These are phyloP conservation scores for Cicer arietinum DNA, from an alignment of 306 rosid genomes.

Conservation along the genomic window DNA sequence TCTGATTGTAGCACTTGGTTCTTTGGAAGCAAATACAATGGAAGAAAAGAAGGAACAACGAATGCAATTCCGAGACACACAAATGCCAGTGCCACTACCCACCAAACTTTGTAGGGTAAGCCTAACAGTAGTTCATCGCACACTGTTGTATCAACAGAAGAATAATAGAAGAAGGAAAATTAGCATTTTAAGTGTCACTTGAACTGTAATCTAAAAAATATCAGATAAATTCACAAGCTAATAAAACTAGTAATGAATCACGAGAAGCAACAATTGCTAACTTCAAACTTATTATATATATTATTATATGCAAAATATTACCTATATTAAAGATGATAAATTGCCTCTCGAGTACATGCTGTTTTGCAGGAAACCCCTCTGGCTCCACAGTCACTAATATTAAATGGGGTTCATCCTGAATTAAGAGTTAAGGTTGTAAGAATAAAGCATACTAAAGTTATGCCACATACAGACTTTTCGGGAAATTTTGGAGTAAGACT, in stretches of 20 bases:
- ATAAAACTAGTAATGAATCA: conserved; percentile 11
- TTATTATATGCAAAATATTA: conserved; percentile 38
- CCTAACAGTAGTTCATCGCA: conserved; percentile 83
- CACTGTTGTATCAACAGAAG: conserved; percentile 52
- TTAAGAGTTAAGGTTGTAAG: conserved; percentile 31
- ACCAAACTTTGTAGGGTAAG: conserved; percentile 83
- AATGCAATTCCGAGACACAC: conserved; percentile 70
- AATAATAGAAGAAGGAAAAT: neutral
- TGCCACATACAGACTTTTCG: neutral
- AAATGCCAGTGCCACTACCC: conserved; percentile 69
- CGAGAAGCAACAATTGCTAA: neutral
- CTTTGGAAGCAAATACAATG: conserved; percentile 60
- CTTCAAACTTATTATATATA: neutral
- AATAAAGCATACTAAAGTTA: conserved; percentile 25
- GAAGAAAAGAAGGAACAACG: conserved; percentile 62
- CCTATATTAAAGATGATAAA: conserved; percentile 80
- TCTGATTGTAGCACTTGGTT: conserved; percentile 39
- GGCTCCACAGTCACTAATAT: conserved; percentile 74
- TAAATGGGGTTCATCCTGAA: conserved; percentile 56
- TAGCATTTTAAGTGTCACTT: neutral
- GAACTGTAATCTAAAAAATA: conserved; percentile 1
- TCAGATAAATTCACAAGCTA: neutral
- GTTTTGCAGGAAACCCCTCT: conserved; percentile 85
- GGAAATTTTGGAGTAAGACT: conserved; percentile 4
- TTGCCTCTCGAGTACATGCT: conserved; percentile 63